Percentiles rank a stretch among this genome's conserved stretches.
Conservation (phyloP, 768 basidiomycete species). For the Russula vinacea region DNA sequence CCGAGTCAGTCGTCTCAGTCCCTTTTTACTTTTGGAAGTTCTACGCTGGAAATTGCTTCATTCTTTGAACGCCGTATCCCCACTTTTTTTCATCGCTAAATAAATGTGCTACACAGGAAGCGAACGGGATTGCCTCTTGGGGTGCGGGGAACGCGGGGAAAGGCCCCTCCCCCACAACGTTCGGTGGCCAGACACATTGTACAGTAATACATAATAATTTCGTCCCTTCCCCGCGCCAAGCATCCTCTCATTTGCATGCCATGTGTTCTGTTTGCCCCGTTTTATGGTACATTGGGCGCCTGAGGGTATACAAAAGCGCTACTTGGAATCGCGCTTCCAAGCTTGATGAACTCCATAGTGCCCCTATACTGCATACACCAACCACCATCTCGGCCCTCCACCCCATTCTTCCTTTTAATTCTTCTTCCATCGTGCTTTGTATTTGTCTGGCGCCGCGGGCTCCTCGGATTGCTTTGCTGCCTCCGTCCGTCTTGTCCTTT, state of each 20-base stretch:
- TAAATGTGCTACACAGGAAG: not conserved
- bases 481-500: not conserved
- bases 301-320: not conserved
- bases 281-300: not conserved
- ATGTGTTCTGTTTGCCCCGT: not conserved
- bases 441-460: not conserved
- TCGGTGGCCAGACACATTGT: not conserved
- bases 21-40: not conserved
- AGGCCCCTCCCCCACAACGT: not conserved
- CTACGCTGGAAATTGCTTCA: not conserved
- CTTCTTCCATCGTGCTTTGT: not conserved
- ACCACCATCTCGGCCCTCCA: not conserved
- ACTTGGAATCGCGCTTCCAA: not conserved
- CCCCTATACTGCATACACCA: not conserved
- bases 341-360: not conserved
- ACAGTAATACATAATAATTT: too few relatives aligned
- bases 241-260: not conserved
- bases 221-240: not conserved
- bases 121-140: slow-evolving; percentile 14
- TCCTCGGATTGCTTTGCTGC: not conserved
- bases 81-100: not conserved
- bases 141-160: slow-evolving; percentile 16
- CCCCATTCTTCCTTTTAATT: not conserved
- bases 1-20: not conserved
- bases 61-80: slow-evolving; percentile 1